These are phyloP conservation scores for Bocquillonia castaneifolia DNA, from an alignment of 441 rosid species.

Conservation along the genomic window DNA sequence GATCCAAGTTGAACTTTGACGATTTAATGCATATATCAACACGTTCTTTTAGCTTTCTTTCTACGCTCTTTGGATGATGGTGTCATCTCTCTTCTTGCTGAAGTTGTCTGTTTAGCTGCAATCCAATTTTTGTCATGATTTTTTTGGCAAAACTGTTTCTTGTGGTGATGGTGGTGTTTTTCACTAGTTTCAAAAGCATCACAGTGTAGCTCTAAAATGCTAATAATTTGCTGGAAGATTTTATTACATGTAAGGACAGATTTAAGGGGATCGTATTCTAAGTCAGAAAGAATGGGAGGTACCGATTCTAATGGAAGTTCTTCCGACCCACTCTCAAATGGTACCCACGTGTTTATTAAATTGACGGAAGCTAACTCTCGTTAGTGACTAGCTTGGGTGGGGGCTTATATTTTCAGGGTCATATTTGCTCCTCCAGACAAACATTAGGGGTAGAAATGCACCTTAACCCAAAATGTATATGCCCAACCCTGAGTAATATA, in stretches of 20 bases:
- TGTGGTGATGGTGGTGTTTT: conserved; percentile 36
- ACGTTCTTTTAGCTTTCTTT: conserved; percentile 58
- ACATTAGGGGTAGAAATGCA: too few relatives aligned
- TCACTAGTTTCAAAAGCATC: conserved; percentile 43
- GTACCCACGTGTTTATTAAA: too few relatives aligned
- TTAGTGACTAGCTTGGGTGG: too few relatives aligned
- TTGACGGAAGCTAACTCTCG: too few relatives aligned
- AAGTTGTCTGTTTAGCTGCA: conserved; percentile 58
- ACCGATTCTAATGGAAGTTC: conserved; percentile 71
- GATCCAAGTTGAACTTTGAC: too few relatives aligned
- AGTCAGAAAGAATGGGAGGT: conserved; percentile 70
- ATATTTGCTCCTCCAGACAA: too few relatives aligned
- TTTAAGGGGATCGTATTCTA: conserved; percentile 27
- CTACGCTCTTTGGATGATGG: conserved; percentile 58
- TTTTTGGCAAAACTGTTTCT: conserved; percentile 26
- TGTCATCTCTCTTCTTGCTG: conserved; percentile 64
- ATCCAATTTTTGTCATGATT: conserved; percentile 42
- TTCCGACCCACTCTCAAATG: conserved; percentile 91
- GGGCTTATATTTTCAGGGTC: too few relatives aligned
- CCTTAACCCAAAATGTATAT: too few relatives aligned
- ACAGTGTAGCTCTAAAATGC: conserved; percentile 48
- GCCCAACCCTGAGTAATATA: not conserved
- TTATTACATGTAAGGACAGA: conserved; percentile 35
- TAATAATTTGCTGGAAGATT: conserved; percentile 48
- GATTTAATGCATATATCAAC: conserved; percentile 40